Evolutionary conservation across 352 stramenopile species (phyloP), one percentile per base, ranked within the genome.

Genomic region (Globisporangium acanthophoron): DNA sequence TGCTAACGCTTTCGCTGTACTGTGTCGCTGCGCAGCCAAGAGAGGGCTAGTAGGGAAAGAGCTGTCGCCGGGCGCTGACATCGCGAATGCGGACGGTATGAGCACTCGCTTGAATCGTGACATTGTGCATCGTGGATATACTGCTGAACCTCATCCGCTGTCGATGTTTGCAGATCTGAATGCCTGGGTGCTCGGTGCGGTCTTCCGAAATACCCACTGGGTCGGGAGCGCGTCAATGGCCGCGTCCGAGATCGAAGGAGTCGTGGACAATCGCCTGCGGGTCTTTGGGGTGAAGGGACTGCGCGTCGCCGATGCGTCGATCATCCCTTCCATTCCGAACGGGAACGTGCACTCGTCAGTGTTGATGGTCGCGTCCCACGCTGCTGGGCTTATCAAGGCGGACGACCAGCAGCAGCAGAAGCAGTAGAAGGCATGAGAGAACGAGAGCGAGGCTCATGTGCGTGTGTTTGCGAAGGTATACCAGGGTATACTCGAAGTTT

Each of bases 131-230:
- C 48, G 52, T 45, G 33, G 54, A 1, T 33, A 31, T 20, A 37
- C 59, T 8, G 31, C 31, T 35, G 31, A 35, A 35, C 31, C 4
- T 35, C 33, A 9, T 39, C 21, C 21, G 21, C 21, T 39, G 33
- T 1, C 33, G 12, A 9, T 39, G 7, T 9, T 21, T 11, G 21
- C 53, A 80, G 77, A 74, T 20, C 63, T 96, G 58, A 58, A 86
- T 18, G 52, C 64, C 8, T 95, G 87, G 79, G 76, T 97, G 7
- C 59, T 71, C 20, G 48, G 71, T 37, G 70, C 84, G 49, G 67
- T 87, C 3, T 88, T 94, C 43, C 74, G 75, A 29, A 97, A 97
- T 58, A 87, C 77, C 13, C 87, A 96, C 52, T 96, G 87, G 87
- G 80, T 90, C 29, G 81, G 88, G 33, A 90, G 77, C 61, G 82